Evolutionary conservation across 805 yeast genomes (phyloP).

Genomic region (Metschnikowia amazonensis): DNA sequence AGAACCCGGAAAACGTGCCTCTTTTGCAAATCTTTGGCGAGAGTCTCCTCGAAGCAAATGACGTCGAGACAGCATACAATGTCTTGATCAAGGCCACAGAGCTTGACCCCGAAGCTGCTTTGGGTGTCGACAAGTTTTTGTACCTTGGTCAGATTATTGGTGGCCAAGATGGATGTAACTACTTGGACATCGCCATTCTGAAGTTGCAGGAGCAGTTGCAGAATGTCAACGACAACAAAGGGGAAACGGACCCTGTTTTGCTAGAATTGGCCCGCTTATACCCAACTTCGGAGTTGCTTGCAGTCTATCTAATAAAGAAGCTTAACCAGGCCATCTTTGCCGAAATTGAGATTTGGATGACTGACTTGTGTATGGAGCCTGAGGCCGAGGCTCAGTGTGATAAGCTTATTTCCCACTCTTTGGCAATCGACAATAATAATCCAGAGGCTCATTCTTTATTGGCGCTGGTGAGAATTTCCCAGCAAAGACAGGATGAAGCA

Average conservation of each 20-base stretch:
- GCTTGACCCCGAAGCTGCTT: conserved; percentile 60
- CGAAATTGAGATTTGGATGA: conserved; percentile 94
- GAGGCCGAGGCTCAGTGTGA: conserved; percentile 84
- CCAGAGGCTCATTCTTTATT: conserved; percentile 81
- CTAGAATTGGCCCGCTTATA: conserved; percentile 26
- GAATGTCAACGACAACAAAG: conserved; percentile 25
- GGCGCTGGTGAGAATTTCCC: conserved; percentile 87
- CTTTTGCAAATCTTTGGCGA: conserved; percentile 69
- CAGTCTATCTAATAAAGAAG: conserved; percentile 46
- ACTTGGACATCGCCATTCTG: conserved; percentile 60
- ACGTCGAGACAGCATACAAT: conserved; percentile 73
- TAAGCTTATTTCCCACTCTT: conserved; percentile 58
- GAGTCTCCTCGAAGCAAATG: conserved; percentile 71
- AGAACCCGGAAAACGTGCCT: conserved; percentile 34
- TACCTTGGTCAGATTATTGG: conserved; percentile 91
- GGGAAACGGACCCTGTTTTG: conserved; percentile 22
- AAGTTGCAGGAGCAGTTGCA: conserved; percentile 39
- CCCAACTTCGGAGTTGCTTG: conserved; percentile 22
- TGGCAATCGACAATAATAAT: conserved; percentile 54
- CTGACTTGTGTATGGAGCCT: conserved; percentile 91
- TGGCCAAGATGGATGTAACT: conserved; percentile 65
- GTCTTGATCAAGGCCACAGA: conserved; percentile 57
- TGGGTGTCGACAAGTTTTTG: conserved; percentile 78
- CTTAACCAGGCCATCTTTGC: conserved; percentile 77
- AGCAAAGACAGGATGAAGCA: conserved; percentile 74